Evolutionary conservation across 805 yeast genomes (phyloP).

Genomic region (Cyberlindnera meyerae): DNA sequence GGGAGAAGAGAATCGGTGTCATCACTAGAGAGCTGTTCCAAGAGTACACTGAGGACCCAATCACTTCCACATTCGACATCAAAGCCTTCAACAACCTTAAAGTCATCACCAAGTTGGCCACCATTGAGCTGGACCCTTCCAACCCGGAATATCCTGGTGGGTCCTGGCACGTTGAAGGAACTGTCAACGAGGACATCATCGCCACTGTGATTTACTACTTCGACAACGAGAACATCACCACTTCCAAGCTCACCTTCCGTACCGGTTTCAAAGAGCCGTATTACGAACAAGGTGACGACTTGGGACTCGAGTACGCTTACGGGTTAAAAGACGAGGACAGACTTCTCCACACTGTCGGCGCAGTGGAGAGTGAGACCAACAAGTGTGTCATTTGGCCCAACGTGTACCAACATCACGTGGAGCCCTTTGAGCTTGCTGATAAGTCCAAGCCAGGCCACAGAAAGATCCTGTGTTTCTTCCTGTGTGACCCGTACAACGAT

Average conservation of each 20-base stretch:
- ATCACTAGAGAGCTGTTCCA: constrained; percentile 1
- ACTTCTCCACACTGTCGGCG: constrained; percentile 1
- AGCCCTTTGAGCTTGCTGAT: constrained; percentile 7
- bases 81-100: constrained; percentile 3
- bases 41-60: constrained; percentile 2
- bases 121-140: constrained; percentile 8
- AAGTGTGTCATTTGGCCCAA: constrained; percentile 10
- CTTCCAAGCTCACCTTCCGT: constrained; percentile 6
- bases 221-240: constrained; percentile 6
- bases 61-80: constrained; percentile 1
- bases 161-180: constrained; percentile 12
- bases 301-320: constrained; percentile 2
- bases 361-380: constrained; percentile 4
- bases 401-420: constrained; percentile 8
- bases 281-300: constrained; percentile 6
- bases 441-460: constrained; percentile 7
- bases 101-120: constrained; percentile 10
- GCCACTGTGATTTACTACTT: constrained; percentile 11
- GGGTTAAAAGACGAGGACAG: constrained; percentile 2
- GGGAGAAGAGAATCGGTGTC: constrained; percentile 1
- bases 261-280: constrained; percentile 6
- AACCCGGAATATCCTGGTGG: constrained; percentile 6
- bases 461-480: constrained; percentile 9
- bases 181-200: constrained; percentile 9
- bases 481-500: constrained; percentile 9